These are phyloP conservation scores for Pseudozyma sp. DNA, from an alignment of 1,284 basidiomycete species.

Conservation along the genomic window DNA sequence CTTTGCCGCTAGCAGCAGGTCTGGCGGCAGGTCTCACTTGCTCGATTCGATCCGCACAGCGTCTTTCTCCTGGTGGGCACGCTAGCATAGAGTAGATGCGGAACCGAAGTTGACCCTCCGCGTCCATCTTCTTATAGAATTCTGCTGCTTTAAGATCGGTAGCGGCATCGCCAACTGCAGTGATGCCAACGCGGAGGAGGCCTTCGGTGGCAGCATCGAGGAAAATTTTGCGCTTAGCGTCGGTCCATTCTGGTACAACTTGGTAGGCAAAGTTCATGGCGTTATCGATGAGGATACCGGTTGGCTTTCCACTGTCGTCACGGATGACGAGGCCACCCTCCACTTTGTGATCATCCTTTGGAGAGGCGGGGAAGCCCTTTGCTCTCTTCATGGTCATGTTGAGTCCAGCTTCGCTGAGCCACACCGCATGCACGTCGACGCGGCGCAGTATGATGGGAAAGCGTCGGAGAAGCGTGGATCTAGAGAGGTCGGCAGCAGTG, in stretches of 20 bases:
- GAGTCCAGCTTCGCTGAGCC: conserved; percentile 80
- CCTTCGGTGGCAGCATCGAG: conserved; percentile 77
- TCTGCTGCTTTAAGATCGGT: conserved; percentile 36
- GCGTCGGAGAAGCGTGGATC: conserved; percentile 30
- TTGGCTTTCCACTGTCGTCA: conserved; percentile 76
- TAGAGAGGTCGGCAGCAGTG: conserved; percentile 76
- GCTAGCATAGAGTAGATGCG: conserved; percentile 56
- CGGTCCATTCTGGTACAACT: conserved; percentile 55
- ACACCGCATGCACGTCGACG: conserved; percentile 83
- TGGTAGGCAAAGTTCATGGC: conserved; percentile 62
- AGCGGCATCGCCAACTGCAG: conserved; percentile 57
- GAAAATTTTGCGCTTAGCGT: conserved; percentile 74
- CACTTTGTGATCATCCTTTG: conserved; percentile 70
- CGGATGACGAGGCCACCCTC: conserved; percentile 83
- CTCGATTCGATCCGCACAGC: conserved; percentile 31
- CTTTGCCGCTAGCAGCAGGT: background rate
- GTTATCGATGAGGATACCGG: conserved; percentile 73
- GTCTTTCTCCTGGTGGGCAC: conserved; percentile 37
- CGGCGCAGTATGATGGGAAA: conserved; percentile 33
- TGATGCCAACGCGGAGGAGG: conserved; percentile 78
- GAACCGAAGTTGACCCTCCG: conserved; percentile 33
- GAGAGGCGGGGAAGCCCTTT: conserved; percentile 66
- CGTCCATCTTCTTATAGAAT: conserved; percentile 47
- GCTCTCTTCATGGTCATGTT: conserved; percentile 22
- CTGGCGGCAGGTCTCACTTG: conserved; percentile 7